phyloP scores from a whole-genome alignment of 306 rosid species.

The Medicago ruthenica region DNA sequence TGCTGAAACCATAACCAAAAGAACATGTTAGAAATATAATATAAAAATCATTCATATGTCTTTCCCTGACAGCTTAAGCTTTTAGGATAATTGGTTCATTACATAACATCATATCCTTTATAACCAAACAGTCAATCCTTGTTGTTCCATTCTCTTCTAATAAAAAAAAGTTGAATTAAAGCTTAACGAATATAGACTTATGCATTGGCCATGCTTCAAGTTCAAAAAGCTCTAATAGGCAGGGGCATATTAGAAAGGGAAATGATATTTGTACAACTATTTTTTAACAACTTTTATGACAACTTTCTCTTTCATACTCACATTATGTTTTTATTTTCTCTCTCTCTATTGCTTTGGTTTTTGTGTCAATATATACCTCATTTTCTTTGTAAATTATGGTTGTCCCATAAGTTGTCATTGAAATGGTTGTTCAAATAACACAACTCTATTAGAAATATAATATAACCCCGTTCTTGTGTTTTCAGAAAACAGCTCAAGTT shows the following conservation, averaged over 20 bases:
- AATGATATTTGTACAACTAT: too few species aligned
- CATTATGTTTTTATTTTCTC: too few species aligned
- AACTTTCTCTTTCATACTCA: too few species aligned
- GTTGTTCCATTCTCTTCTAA: not conserved
- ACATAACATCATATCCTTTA: not conserved
- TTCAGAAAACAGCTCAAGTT: constrained; percentile 6
- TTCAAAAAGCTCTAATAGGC: constrained; percentile 7
- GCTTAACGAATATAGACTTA: not conserved
- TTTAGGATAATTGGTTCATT: constrained; percentile 3
- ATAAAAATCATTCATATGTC: not conserved
- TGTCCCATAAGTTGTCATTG: too few species aligned
- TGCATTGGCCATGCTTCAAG: constrained; percentile 2
- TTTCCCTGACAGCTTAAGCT: constrained; percentile 1
- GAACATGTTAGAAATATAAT: constrained; percentile 13
- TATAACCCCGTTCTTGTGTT: not conserved
- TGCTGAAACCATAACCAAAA: constrained; percentile 75
- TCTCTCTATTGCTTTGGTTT: too few species aligned
- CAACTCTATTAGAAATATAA: not conserved
- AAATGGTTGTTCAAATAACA: too few species aligned
- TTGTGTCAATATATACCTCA: too few species aligned
- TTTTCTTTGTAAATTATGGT: too few species aligned
- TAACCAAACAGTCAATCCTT: not conserved
- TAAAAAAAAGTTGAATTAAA: not conserved
- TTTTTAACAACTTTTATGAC: too few species aligned
- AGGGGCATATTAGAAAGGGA: not conserved